These are phyloP conservation scores for Dothistroma pini DNA, from an alignment of 2,329 filamentous ascomycete species.

Conservation along the genomic window DNA sequence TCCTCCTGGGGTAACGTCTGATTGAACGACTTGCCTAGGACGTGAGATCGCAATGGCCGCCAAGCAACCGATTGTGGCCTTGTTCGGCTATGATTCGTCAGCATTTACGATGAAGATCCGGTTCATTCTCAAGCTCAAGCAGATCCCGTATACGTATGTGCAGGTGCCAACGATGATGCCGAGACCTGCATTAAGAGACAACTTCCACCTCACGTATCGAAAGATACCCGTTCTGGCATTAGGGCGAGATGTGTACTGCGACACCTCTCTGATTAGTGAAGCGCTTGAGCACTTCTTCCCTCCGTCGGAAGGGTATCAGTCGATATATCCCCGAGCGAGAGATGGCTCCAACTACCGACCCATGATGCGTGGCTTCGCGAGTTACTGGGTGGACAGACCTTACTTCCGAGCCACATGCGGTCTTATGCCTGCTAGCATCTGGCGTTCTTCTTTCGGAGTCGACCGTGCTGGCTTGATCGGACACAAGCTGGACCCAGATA, in stretches of 20 bases:
- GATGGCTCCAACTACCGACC: slow-evolving; percentile 36
- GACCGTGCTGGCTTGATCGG: slow-evolving; percentile 41
- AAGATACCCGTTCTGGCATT: slow-evolving; percentile 36
- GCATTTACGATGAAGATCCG: slow-evolving; percentile 38
- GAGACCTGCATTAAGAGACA: slow-evolving; percentile 34
- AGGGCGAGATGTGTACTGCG: slow-evolving; percentile 34
- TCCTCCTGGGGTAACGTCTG: background rate
- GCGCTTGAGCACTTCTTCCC: slow-evolving; percentile 33
- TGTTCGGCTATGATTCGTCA: slow-evolving; percentile 30
- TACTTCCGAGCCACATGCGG: slow-evolving; percentile 41
- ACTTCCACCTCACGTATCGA: slow-evolving; percentile 39
- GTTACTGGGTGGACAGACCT: slow-evolving; percentile 42
- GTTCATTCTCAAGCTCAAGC: slow-evolving; percentile 37
- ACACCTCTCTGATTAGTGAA: slow-evolving; percentile 35
- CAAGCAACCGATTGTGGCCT: slow-evolving; percentile 23
- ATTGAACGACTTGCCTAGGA: background rate
- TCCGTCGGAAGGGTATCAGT: slow-evolving; percentile 32
- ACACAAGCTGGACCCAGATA: slow-evolving; percentile 37
- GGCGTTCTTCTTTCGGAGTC: slow-evolving; percentile 38
- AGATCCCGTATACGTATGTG: slow-evolving; percentile 39
- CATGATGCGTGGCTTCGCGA: slow-evolving; percentile 39
- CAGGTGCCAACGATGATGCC: slow-evolving; percentile 39
- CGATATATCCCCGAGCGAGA: slow-evolving; percentile 35
- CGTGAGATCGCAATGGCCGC: background rate
- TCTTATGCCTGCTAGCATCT: slow-evolving; percentile 40